Percentiles rank a stretch among this genome's conserved stretches.
Conservation (phyloP, 768 basidiomycete genomes). For the Leccinum disarticulatum region DNA sequence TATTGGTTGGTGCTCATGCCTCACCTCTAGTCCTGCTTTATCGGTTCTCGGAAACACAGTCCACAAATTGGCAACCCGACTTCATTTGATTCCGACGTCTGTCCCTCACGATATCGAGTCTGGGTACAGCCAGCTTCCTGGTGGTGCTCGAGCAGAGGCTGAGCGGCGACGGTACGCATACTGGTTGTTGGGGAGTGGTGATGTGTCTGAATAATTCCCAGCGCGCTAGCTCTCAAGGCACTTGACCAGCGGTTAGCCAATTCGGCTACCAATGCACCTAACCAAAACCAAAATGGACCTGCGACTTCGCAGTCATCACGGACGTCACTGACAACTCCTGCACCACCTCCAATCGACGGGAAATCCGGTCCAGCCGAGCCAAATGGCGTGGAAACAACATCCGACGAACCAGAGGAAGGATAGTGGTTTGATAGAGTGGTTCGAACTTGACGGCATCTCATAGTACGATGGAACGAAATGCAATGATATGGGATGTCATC, state of each 20-base stretch:
- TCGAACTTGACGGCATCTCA: too few species aligned
- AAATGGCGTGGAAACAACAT: slow-evolving; percentile 17
- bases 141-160: slow-evolving; percentile 91
- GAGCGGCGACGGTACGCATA: slow-evolving; percentile 81
- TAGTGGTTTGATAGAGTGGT: slow-evolving; percentile 9
- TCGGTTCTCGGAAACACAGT: slow-evolving; percentile 65
- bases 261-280: slow-evolving; percentile 35
- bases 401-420: slow-evolving; percentile 21
- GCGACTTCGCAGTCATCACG: slow-evolving; percentile 30
- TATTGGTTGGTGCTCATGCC: slow-evolving; percentile 1
- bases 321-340: slow-evolving; percentile 29
- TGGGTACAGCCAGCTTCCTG: slow-evolving; percentile 77
- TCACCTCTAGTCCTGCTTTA: slow-evolving; percentile 61
- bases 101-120: slow-evolving; percentile 63
- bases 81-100: slow-evolving; percentile 73
- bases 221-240: slow-evolving; percentile 95
- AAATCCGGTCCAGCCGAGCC: slow-evolving; percentile 24
- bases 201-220: slow-evolving; percentile 32
- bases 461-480: too few species aligned
- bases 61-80: slow-evolving; percentile 60
- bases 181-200: neutral
- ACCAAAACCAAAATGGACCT: slow-evolving; percentile 31
- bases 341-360: slow-evolving; percentile 35
- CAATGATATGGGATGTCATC: too few species aligned
- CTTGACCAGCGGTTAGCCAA: slow-evolving; percentile 90